phyloP scores from a whole-genome alignment of 345 rosid genomes.

The Lumnitzera littorea region DNA sequence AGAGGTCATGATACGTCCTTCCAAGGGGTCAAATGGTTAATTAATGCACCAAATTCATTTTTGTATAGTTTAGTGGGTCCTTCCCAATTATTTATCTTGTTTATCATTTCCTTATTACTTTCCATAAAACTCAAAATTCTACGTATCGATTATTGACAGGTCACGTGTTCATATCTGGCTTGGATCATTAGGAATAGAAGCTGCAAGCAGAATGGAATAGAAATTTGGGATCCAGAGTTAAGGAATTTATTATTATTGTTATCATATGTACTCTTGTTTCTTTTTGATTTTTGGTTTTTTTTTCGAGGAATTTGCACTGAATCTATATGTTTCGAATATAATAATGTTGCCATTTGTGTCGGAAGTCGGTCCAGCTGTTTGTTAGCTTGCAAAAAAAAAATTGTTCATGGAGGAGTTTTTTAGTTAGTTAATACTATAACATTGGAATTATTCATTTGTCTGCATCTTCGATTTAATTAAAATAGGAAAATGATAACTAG shows the following conservation, averaged over 20 bases:
- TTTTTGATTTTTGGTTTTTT: neutral
- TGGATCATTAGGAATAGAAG: constrained; percentile 16
- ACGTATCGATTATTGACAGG: neutral
- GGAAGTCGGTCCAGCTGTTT: constrained; percentile 17
- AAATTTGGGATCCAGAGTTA: constrained; percentile 23
- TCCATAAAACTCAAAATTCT: too few species aligned
- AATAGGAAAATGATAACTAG: constrained; percentile 3
- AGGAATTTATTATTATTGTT: neutral
- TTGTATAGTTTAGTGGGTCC: neutral
- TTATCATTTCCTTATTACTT: neutral
- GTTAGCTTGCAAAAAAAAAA: constrained; percentile 13
- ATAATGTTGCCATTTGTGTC: constrained; percentile 16
- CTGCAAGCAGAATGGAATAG: constrained; percentile 19
- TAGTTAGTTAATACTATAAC: constrained; percentile 4
- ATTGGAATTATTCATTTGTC: constrained; percentile 38
- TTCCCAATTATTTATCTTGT: neutral
- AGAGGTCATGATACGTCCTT: constrained; percentile 8
- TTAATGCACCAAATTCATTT: neutral
- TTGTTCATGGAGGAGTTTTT: constrained; percentile 15
- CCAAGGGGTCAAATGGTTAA: constrained; percentile 6
- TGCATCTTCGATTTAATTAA: constrained; percentile 20
- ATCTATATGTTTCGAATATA: constrained; percentile 17
- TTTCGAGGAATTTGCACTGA: constrained; percentile 9
- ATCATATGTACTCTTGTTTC: too few species aligned
- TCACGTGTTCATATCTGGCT: constrained; percentile 14